Evolutionary conservation across 2,329 filamentous ascomycete genomes (phyloP).

Genomic region (Proliferodiscus dingleyae): DNA sequence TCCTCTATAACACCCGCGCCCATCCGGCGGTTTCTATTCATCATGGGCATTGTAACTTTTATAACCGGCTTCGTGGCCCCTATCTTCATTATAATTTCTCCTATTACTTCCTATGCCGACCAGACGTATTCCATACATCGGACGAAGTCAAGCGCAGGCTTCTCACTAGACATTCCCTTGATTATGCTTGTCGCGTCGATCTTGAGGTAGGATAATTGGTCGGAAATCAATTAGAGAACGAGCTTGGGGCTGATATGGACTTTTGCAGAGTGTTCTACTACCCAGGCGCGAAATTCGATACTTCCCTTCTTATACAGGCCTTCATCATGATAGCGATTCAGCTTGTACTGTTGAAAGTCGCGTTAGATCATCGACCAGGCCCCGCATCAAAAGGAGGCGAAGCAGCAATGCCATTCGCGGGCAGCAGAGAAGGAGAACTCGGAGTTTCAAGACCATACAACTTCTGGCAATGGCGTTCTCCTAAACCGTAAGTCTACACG

Average conservation of each 20-base stretch:
- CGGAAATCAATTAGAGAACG: not conserved
- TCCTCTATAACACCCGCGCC: not conserved
- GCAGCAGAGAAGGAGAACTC: constrained; percentile 24
- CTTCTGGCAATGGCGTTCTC: constrained; percentile 78
- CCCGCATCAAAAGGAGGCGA: constrained; percentile 57
- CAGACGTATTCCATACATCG: constrained; percentile 62
- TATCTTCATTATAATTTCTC: constrained; percentile 58
- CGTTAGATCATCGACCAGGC: constrained; percentile 60
- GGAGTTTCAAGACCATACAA: constrained; percentile 58
- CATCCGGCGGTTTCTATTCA: constrained; percentile 12
- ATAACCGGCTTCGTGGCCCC: constrained; percentile 55
- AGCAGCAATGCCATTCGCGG: constrained; percentile 57
- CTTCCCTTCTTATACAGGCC: constrained; percentile 58
- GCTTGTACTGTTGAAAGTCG: constrained; percentile 59
- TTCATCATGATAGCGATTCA: constrained; percentile 63
- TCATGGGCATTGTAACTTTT: constrained; percentile 28
- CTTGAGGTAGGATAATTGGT: constrained; percentile 44
- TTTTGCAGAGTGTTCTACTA: constrained; percentile 61
- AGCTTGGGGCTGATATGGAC: constrained; percentile 9
- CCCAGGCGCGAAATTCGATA: constrained; percentile 61
- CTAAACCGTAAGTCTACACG: constrained; percentile 49
- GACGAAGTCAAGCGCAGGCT: constrained; percentile 59
- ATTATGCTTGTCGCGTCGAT: constrained; percentile 69
- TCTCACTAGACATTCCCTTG: constrained; percentile 66
- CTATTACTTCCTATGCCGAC: constrained; percentile 60